phyloP scores from a whole-genome alignment of 345 rosid species.

The Passiflora organensis region DNA sequence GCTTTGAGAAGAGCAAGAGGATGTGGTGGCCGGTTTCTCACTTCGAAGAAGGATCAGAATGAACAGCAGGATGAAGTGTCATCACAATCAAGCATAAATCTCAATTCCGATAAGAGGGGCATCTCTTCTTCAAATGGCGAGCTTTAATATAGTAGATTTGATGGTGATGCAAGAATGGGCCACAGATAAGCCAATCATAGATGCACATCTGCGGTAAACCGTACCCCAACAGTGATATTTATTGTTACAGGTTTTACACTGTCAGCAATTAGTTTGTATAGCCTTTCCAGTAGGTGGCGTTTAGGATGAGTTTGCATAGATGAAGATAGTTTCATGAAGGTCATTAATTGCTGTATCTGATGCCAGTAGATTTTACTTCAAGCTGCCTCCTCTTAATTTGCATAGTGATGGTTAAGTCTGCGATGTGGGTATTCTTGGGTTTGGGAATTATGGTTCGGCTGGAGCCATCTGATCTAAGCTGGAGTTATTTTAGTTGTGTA shows the following conservation, averaged over 20 bases:
- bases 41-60: slow-evolving; percentile 60
- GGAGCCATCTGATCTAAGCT: slow-evolving; percentile 8
- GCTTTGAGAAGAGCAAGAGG: slow-evolving; percentile 94
- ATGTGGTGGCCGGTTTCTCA: slow-evolving; percentile 88
- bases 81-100: slow-evolving; percentile 56
- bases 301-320: slow-evolving; percentile 8
- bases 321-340: slow-evolving; percentile 17
- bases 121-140: slow-evolving; percentile 39
- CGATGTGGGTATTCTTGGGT: background rate
- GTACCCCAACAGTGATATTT: background rate
- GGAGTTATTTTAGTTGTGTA: slow-evolving; percentile 5
- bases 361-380: background rate
- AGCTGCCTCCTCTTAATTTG: background rate
- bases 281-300: slow-evolving; percentile 13
- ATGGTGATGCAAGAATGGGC: background rate
- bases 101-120: slow-evolving; percentile 46
- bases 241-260: slow-evolving; percentile 2
- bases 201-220: background rate
- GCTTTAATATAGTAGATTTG: slow-evolving; percentile 28
- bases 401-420: slow-evolving; percentile 5
- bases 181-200: background rate
- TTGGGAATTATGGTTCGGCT: slow-evolving; percentile 4
- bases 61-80: slow-evolving; percentile 40
- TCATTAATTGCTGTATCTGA: slow-evolving; percentile 1
- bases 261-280: slow-evolving; percentile 18